These are phyloP conservation scores for Calonectria honghensis DNA, from an alignment of 2,329 filamentous ascomycete species.

Conservation along the genomic window DNA sequence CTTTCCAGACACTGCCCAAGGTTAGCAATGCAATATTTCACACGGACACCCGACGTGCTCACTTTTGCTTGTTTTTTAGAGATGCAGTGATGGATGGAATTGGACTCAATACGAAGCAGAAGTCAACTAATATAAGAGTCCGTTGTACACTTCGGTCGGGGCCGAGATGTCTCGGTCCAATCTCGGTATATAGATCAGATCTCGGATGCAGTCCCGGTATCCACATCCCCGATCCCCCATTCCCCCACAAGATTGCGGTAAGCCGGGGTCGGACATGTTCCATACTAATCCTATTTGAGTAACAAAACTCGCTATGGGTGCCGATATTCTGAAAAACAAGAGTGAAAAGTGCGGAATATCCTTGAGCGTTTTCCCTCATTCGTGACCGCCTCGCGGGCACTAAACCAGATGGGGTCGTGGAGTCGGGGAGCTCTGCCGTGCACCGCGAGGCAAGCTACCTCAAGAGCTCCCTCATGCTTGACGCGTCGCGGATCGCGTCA, in stretches of 20 bases:
- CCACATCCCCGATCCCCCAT: constrained; percentile 21
- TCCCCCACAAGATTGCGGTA: neutral
- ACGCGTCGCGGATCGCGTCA: constrained; percentile 6
- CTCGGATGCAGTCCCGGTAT: constrained; percentile 26
- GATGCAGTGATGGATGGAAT: neutral
- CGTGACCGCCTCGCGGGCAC: neutral
- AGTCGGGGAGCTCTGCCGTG: constrained; percentile 9
- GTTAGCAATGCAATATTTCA: neutral
- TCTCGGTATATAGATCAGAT: constrained; percentile 19
- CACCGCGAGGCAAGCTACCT: neutral
- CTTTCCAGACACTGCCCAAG: constrained; percentile 46
- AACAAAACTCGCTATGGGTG: constrained; percentile 3
- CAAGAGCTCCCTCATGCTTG: neutral
- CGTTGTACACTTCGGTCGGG: constrained; percentile 1
- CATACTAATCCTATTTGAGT: constrained; percentile 8
- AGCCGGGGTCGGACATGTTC: neutral
- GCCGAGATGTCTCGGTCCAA: constrained; percentile 9
- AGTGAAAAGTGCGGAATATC: neutral
- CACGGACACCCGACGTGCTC: neutral
- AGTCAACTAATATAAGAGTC: neutral
- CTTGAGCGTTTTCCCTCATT: neutral
- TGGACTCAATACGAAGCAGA: neutral
- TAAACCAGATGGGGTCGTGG: neutral
- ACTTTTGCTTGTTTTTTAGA: constrained; percentile 16
- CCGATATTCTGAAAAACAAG: neutral